A percentile compares a stretch with the other conserved stretches of the same genome.
These are phyloP conservation scores for Posidonia oceanica DNA, from an alignment of 116 monocot genomes.

Conservation along the genomic window DNA sequence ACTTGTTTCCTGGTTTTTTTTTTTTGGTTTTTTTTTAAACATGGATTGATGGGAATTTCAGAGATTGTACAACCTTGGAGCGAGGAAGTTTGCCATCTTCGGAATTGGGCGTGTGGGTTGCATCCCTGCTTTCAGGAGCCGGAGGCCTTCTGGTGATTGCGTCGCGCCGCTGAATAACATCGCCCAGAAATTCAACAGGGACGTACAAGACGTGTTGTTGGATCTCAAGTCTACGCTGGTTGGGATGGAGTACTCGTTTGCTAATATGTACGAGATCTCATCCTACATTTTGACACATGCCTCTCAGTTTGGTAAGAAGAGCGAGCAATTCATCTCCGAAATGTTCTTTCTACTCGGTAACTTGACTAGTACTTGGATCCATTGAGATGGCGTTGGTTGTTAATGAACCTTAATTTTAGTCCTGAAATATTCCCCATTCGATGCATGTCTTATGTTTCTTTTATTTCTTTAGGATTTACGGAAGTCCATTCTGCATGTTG, in stretches of 20 bases:
- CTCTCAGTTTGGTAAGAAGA: conserved; percentile 2
- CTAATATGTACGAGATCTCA: conserved; percentile 1
- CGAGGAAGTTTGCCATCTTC: conserved; percentile 11
- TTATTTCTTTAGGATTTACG: conserved; percentile 15
- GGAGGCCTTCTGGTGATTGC: conserved; percentile 1
- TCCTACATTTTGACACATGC: not conserved
- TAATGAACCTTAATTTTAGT: too few species aligned
- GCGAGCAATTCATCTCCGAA: not conserved
- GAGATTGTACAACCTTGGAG: conserved; percentile 8
- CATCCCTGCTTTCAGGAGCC: not conserved
- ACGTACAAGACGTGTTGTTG: not conserved
- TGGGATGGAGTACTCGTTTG: conserved; percentile 20
- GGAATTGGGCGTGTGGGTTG: conserved; percentile 3
- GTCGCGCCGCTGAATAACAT: conserved; percentile 5
- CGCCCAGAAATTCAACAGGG: conserved; percentile 5
- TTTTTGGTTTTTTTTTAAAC: too few species aligned
- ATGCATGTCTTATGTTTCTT: too few species aligned
- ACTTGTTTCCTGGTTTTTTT: too few species aligned
- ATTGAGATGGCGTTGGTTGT: too few species aligned
- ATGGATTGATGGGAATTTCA: not conserved
- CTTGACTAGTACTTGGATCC: too few species aligned
- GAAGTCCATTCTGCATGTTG: conserved; percentile 20
- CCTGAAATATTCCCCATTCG: too few species aligned
- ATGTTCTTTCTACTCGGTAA: too few species aligned
- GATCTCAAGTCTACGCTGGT: not conserved